Evolutionary conservation across 148 eudicot species (phyloP).

Genomic region (Heliamphora exappendiculata): DNA sequence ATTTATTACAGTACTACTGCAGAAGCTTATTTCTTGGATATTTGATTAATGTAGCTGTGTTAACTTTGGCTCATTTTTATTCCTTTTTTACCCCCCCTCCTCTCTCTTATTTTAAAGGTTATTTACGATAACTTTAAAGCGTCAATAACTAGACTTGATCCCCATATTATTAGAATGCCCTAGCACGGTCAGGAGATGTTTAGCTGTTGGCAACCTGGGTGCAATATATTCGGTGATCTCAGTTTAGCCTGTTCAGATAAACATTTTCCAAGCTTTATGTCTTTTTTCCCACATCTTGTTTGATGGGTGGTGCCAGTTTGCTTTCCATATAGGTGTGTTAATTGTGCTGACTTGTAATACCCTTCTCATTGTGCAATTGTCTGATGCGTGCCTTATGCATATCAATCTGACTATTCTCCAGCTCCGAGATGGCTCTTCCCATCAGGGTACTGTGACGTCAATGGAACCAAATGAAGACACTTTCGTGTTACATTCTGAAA

Average conservation of each 20-base stretch:
- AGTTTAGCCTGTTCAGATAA: not conserved
- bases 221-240: not conserved
- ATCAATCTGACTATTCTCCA: conserved; percentile 19
- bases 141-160: not conserved
- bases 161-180: not conserved
- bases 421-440: conserved; percentile 88
- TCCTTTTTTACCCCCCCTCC: not conserved
- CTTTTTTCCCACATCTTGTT: not conserved
- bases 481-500: conserved; percentile 78
- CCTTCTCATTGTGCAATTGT: not conserved
- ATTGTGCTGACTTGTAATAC: not conserved
- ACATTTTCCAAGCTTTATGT: not conserved
- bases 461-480: conserved; percentile 92
- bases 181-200: not conserved
- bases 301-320: not conserved
- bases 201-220: not conserved
- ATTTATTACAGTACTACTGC: too few relatives aligned
- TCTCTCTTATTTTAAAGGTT: not conserved
- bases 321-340: not conserved
- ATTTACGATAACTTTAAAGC: not conserved
- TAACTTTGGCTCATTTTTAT: too few relatives aligned
- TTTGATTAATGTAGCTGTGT: not conserved
- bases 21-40: not conserved
- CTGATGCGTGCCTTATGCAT: not conserved
- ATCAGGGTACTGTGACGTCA: conserved; percentile 85